A percentile compares a stretch with the other conserved stretches of the same genome.
phyloP scores from a whole-genome alignment of 2,329 filamentous ascomycete species.

The Aspergillus versicolor region DNA sequence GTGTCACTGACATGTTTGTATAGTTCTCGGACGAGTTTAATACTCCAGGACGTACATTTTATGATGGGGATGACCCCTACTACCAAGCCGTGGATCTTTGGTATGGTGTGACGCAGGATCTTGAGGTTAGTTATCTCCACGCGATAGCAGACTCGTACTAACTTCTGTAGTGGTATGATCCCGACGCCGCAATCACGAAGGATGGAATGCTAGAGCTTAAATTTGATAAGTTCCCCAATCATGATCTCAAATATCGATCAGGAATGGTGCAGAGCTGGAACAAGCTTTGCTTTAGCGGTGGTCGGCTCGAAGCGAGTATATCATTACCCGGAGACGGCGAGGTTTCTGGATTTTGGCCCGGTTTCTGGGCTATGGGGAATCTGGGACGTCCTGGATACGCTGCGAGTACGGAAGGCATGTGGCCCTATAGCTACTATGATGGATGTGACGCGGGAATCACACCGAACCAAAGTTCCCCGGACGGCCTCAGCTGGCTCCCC shows the following conservation, averaged over 20 bases:
- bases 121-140: constrained; percentile 52
- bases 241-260: constrained; percentile 65
- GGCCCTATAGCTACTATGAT: constrained; percentile 72
- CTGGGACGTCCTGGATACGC: constrained; percentile 68
- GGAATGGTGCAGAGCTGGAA: constrained; percentile 78
- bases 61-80: constrained; percentile 68
- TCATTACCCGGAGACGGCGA: constrained; percentile 68
- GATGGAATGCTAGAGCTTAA: constrained; percentile 63
- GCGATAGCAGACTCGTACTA: too few relatives aligned
- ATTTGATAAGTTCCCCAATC: constrained; percentile 65
- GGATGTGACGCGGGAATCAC: constrained; percentile 70
- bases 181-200: constrained; percentile 63
- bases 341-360: constrained; percentile 70
- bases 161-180: constrained; percentile 63
- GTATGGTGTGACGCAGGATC: constrained; percentile 70
- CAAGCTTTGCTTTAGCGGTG: constrained; percentile 70
- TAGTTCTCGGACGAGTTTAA: constrained; percentile 74
- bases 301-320: constrained; percentile 67
- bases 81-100: constrained; percentile 68
- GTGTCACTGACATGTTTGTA: constrained; percentile 25
- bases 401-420: constrained; percentile 69
- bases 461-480: constrained; percentile 66
- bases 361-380: constrained; percentile 75
- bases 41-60: constrained; percentile 65
- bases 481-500: constrained; percentile 66